Percentiles rank a stretch among this genome's conserved stretches.
These are phyloP conservation scores for Alternaria gansuensis DNA, from an alignment of 2,329 filamentous ascomycete genomes.

Conservation along the genomic window DNA sequence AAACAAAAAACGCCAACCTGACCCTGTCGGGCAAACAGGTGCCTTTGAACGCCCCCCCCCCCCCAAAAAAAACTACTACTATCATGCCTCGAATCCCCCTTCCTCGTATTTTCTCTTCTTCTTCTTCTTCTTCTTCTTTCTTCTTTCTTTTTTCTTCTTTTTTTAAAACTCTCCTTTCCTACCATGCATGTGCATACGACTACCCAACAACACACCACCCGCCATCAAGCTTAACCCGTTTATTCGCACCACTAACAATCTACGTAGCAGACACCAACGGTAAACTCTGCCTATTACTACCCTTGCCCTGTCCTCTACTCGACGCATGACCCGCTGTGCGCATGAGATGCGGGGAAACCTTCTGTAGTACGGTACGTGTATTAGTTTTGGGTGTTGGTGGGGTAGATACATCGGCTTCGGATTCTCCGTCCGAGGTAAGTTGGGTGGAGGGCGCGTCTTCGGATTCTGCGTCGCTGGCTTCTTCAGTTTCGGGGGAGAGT, in stretches of 20 bases:
- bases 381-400: slow-evolving; percentile 2
- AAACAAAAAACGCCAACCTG: slow-evolving; percentile 17
- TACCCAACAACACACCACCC: background rate
- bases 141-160: no score
- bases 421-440: slow-evolving; percentile 35
- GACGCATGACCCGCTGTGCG: slow-evolving; percentile 39
- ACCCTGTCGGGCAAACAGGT: slow-evolving; percentile 23
- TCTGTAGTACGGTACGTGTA: slow-evolving; percentile 1
- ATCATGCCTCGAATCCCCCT: no score
- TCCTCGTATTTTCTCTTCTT: background rate
- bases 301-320: slow-evolving; percentile 19
- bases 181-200: background rate
- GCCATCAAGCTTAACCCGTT: slow-evolving; percentile 9
- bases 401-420: slow-evolving; percentile 10
- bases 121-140: no score
- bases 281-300: slow-evolving; percentile 29
- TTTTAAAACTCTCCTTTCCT: background rate
- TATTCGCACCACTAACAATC: slow-evolving; percentile 10
- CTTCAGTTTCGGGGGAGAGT: slow-evolving; percentile 20
- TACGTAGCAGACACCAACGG: slow-evolving; percentile 45
- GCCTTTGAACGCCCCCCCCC: background rate
- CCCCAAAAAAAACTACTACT: no score
- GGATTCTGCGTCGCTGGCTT: slow-evolving; percentile 36
- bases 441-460: slow-evolving; percentile 36
- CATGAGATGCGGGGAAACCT: slow-evolving; percentile 37